Base-by-base conservation (phyloP, 495 filamentous ascomycete species). In the Penicillium cinerascens region DNA sequence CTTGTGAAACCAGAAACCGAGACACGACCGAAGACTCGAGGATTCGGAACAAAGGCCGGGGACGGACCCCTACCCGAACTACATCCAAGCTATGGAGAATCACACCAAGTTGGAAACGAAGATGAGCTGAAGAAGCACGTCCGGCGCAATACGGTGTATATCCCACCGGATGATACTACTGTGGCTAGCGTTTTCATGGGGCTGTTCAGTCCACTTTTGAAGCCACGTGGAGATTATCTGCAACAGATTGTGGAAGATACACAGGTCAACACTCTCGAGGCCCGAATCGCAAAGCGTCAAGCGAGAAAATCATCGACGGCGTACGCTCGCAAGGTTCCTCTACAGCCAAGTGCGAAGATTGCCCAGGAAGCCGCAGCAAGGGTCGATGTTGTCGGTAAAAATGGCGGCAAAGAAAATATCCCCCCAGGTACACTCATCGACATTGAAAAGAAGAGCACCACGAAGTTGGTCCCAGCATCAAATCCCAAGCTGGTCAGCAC, bases 331-430 rank as follows among this genome's bases (percentile, higher is more conserved):
- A 59, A 60, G 37, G 65, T 58, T 25, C 67, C 75, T 3, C 58
- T 78, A n/a, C 72, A 73, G 41, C 64, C 65, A 33, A 72, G 62
- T 26, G 40, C 53, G 2, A 69, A 65, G 10, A 40, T 67, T 42
- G 21, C 52, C 4, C 77, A 77, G 52, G 66, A 72, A 43, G 41
- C 52, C 41, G 55, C 44, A 9, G 51, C 52, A 13, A 52, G 54
- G 9, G 37, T 56, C n/a, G 74, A 80, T 51, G 47, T 72, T 22
- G 47, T 62, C 52, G 76, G 72, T 15, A 70, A 65, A 44, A 72
- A 72, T 51, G 69, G 70, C 0, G 77, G 76, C 29, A 80, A 80
- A 35, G 77, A 78, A 48, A 80, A 78, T 16, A 61, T 75, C 1
- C 75, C 75, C 3, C 75, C 73, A 5, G 75, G 73, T 2, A 42